A percentile compares a stretch with the other conserved stretches of the same genome.
phyloP scores from a whole-genome alignment of 441 rosid species.

The Melastoma candidum region DNA sequence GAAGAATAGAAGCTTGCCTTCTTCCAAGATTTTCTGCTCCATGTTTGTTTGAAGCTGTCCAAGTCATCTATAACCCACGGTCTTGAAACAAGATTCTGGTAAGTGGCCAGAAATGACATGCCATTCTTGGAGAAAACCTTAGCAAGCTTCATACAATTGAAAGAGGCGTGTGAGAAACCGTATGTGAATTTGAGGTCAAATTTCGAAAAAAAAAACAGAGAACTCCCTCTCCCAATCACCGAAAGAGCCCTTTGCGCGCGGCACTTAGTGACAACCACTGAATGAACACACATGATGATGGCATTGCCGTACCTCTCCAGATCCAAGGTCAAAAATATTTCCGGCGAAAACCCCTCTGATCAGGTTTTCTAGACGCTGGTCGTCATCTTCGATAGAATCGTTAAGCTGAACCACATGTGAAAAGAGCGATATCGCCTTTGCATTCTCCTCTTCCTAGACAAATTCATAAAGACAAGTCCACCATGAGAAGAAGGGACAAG shows the following conservation, averaged over 20 bases:
- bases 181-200: not conserved
- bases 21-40: constrained; percentile 86
- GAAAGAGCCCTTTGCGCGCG: too few species aligned
- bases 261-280: too few species aligned
- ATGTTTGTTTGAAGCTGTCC: constrained; percentile 58
- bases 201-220: too few species aligned
- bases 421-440: constrained; percentile 85
- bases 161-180: not conserved
- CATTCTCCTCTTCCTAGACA: constrained; percentile 68
- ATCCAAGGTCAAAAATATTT: constrained; percentile 93
- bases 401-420: constrained; percentile 57
- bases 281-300: not conserved
- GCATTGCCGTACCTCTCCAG: constrained; percentile 50
- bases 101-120: constrained; percentile 78
- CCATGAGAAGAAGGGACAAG: constrained; percentile 5
- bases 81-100: constrained; percentile 80
- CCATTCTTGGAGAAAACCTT: constrained; percentile 94
- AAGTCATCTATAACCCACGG: constrained; percentile 99
- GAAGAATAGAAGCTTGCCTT: constrained; percentile 37
- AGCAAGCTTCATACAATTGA: constrained; percentile 50
- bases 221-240: too few species aligned
- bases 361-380: constrained; percentile 66
- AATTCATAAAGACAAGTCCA: constrained; percentile 4
- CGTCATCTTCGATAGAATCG: constrained; percentile 66
- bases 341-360: constrained; percentile 92